Conservation (phyloP, 768 basidiomycete genomes). For the Crepidotus variabilis region DNA sequence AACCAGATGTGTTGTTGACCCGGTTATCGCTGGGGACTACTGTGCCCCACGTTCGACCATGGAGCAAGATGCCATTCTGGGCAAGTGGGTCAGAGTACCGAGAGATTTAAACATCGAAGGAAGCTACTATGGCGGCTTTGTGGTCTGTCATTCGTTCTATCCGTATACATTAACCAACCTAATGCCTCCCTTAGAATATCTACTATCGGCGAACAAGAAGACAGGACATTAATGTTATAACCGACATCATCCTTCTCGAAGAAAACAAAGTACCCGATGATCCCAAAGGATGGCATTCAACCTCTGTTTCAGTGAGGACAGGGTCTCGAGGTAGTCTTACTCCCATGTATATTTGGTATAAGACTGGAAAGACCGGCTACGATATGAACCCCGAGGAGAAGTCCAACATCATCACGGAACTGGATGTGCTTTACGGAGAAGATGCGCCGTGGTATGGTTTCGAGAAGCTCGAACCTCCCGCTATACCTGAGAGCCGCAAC, state of each 20-base stretch:
- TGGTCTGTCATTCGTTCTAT: slow-evolving; percentile 34
- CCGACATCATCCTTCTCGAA: slow-evolving; percentile 63
- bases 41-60: slow-evolving; percentile 69
- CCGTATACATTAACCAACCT: neutral
- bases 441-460: slow-evolving; percentile 86
- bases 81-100: slow-evolving; percentile 88
- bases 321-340: slow-evolving; percentile 50
- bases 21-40: slow-evolving; percentile 48
- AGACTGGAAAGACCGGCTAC: slow-evolving; percentile 56
- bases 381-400: slow-evolving; percentile 59
- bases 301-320: slow-evolving; percentile 55
- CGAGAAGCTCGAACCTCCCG: slow-evolving; percentile 60
- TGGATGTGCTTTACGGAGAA: slow-evolving; percentile 89
- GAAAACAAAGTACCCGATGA: slow-evolving; percentile 47
- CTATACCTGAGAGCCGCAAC: slow-evolving; percentile 39
- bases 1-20: slow-evolving; percentile 62
- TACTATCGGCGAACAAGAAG: slow-evolving; percentile 86
- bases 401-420: slow-evolving; percentile 74
- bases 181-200: slow-evolving; percentile 38
- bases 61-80: slow-evolving; percentile 71
- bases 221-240: slow-evolving; percentile 76
- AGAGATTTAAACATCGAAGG: slow-evolving; percentile 71
- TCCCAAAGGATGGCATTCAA: slow-evolving; percentile 60
- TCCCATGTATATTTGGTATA: slow-evolving; percentile 78
- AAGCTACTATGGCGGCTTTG: slow-evolving; percentile 49